Conservation (phyloP, 192 early-diverging fungal species). For the Rhizophlyctis rosea region DNA sequence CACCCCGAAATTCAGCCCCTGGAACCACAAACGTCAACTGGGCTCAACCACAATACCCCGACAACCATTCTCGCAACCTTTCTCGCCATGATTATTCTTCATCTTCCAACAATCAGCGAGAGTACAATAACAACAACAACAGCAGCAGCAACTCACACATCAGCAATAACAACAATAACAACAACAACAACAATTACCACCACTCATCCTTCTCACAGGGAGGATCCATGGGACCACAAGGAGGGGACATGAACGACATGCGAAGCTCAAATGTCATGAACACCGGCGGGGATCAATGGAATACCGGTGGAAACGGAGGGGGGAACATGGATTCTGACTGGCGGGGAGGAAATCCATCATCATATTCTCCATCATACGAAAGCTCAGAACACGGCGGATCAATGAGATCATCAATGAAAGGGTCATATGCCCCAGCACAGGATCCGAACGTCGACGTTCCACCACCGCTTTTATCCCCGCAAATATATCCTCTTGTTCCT, state of each 20-base stretch:
- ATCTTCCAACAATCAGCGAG: too few relatives aligned
- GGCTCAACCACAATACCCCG: too few relatives aligned
- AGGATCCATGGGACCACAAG: neutral
- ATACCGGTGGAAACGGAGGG: neutral
- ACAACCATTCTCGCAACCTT: too few relatives aligned
- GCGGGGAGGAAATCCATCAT: neutral
- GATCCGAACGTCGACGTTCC: too few relatives aligned
- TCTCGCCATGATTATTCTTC: too few relatives aligned
- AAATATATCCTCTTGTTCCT: neutral
- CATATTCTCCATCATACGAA: neutral
- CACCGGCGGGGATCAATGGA: neutral
- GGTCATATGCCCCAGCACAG: too few relatives aligned
- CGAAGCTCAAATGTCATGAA: neutral
- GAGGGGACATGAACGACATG: neutral
- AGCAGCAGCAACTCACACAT: too few relatives aligned
- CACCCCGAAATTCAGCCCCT: too few relatives aligned
- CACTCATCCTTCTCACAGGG: neutral
- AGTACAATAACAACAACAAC: too few relatives aligned
- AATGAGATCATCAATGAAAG: too few relatives aligned
- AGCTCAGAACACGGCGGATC: neutral
- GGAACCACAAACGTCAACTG: too few relatives aligned
- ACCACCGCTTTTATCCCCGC: neutral
- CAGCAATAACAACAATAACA: slow-evolving; percentile 1
- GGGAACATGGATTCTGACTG: neutral
- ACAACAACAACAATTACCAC: neutral